Conservation (phyloP, 106 monocot species). For the Dendrobium officinale region DNA sequence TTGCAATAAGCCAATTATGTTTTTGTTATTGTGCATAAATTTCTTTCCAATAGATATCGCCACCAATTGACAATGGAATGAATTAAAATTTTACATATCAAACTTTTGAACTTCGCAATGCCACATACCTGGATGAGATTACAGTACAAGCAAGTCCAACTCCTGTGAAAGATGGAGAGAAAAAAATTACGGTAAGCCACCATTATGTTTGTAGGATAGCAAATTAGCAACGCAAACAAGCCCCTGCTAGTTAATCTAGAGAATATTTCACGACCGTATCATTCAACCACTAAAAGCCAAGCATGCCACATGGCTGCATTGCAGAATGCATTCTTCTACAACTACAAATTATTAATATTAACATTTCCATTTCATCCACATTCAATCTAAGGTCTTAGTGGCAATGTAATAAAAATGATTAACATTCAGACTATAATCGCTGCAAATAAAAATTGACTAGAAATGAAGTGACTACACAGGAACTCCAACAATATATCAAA, state of each 20-base stretch:
- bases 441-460: not conserved
- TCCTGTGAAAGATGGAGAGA: conserved; percentile 13
- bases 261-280: too few relatives aligned
- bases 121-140: conserved; percentile 22
- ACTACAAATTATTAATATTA: not conserved
- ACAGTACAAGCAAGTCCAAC: conserved; percentile 27
- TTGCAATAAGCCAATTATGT: not conserved
- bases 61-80: not conserved
- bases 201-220: not conserved
- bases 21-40: not conserved
- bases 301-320: not conserved
- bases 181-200: not conserved
- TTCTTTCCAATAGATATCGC: not conserved
- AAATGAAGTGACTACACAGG: not conserved
- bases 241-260: too few relatives aligned
- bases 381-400: not conserved
- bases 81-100: not conserved
- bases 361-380: not conserved
- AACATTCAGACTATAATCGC: not conserved
- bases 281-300: not conserved
- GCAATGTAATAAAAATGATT: not conserved
- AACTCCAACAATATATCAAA: not conserved
- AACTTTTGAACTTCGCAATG: conserved; percentile 2
- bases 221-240: not conserved
- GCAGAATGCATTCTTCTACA: not conserved